Percentiles rank a stretch among this genome's conserved stretches.
Conservation (phyloP, 768 basidiomycete species). For the Calvatia gigantea region DNA sequence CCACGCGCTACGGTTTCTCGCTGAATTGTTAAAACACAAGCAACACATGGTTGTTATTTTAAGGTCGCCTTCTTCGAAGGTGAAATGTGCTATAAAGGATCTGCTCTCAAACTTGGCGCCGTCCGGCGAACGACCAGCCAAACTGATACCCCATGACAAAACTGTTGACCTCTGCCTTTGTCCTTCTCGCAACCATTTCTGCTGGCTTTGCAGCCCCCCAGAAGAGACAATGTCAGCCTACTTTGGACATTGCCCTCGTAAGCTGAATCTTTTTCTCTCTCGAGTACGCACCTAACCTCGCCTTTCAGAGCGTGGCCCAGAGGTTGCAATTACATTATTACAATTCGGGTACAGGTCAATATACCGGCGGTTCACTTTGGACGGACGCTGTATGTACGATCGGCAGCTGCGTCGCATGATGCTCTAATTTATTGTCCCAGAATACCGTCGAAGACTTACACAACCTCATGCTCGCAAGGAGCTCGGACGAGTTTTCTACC, state of each 20-base stretch:
- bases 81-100: slow-evolving; percentile 2
- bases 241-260: slow-evolving; percentile 20
- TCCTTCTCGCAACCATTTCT: slow-evolving; percentile 4
- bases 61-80: no score
- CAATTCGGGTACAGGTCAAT: slow-evolving; percentile 34
- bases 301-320: slow-evolving; percentile 22
- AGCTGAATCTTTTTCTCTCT: neutral
- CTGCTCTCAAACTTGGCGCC: neutral
- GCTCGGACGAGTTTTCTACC: slow-evolving; percentile 33
- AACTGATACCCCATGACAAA: neutral
- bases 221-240: slow-evolving; percentile 10
- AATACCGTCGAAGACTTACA: slow-evolving; percentile 56
- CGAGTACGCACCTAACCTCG: slow-evolving; percentile 13
- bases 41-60: neutral
- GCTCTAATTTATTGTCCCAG: slow-evolving; percentile 22
- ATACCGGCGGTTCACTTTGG: slow-evolving; percentile 51
- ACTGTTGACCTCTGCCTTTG: neutral
- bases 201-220: slow-evolving; percentile 1
- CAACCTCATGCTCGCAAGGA: slow-evolving; percentile 53
- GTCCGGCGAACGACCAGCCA: neutral
- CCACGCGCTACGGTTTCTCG: neutral
- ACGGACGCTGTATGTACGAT: slow-evolving; percentile 45
- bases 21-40: neutral
- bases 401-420: neutral
- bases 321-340: slow-evolving; percentile 39